Base-by-base conservation (phyloP, 1,284 basidiomycete species). In the Pseudozyma sp. region DNA sequence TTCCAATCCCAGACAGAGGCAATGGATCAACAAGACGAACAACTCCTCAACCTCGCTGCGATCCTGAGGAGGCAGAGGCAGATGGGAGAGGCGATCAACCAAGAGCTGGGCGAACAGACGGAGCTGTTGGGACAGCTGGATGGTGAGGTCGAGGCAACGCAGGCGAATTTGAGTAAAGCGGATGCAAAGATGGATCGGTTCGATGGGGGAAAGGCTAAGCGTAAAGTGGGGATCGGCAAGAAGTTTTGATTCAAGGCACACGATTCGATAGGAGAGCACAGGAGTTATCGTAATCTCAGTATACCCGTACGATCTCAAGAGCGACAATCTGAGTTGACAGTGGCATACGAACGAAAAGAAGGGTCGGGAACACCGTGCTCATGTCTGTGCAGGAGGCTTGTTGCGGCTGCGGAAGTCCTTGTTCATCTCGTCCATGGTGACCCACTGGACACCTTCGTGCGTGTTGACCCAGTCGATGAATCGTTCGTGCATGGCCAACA, bases 1-100 rank as follows among this genome's bases (percentile, higher is more conserved):
- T 82, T 95, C 24, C 89, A 91, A 73, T 86, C 95, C 57, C 95
- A 98, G 83, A 88, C 91, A 75, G 86, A 87, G 24, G 90, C 92
- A 84, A 91, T 98, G 84, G 88, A 90, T 48, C 87, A 90, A 63
- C 96, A 99, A 85, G 95, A 98, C 80, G 81, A 87, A 33, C 92
- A 95, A 80, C 88, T 97, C 30, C 87, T 90, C 11, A 89, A 91
- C 71, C 87, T 99, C 40, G 90, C 92, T 0, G 88, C 92, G 0
- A 90, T 97, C 63, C 86, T 99, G n/a, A 89, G 90, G 69, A 88
- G 93, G 43, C 95, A 98, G 86, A 88, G 90, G 75, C 90, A 92
- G 57, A 88, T 98, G 48, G 96, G 95, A 10, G 87, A 92, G 70
- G 93, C 94, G 16, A 98, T 99, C 71, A 88, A 89, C 61, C 87